Base-by-base conservation (phyloP, 345 rosid genomes). In the Raphanus sativus region DNA sequence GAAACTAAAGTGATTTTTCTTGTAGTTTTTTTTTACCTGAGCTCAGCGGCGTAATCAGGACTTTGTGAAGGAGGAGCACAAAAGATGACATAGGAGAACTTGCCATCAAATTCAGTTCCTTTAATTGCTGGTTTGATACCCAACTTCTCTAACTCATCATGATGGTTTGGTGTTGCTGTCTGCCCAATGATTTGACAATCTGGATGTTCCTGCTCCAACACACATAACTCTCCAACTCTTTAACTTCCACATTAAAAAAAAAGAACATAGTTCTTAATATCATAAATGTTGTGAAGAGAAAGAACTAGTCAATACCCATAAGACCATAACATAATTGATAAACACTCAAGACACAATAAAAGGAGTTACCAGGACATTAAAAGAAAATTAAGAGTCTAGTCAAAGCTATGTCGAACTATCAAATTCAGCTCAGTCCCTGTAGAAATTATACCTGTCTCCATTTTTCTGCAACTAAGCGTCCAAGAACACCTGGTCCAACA, bases 401-500 rank as follows among this genome's bases (percentile, higher is more conserved):
- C 21, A 21, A 21, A 21, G 0, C 2, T 24, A 32, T 45, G 62
- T 25, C 28, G 11, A 59, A 28, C 8, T 8, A 63, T 77, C 59
- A 29, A 55, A 40, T 12, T 55, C 10, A 62, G 80, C 33, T 10
- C 13, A 67, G 24, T 59, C 42, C 0, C 0, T 17, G 16, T 12
- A 50, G 25, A 12, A 69, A 21, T 0, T 3, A 5, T 83, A 94
- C 99, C 97, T 87, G 78, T 66, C 85, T 85, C 99, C 98, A 95
- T 63, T 87, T 79, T 81, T 92, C 84, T 17, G 97, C 99, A 33
- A 90, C 99, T 76, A 92, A 83, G 60, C 98, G 99, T 77, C 99
- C 98, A 50, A 95, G 96, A 83, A 92, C 97, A 62, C 99, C 99
- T 0, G 99, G 94, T 55, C 99, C 99, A 11, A 95, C 90, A 69